Evolutionary conservation across 108 stramenopile species (phyloP).

Genomic region (Phaeodactylum tricornutum): DNA sequence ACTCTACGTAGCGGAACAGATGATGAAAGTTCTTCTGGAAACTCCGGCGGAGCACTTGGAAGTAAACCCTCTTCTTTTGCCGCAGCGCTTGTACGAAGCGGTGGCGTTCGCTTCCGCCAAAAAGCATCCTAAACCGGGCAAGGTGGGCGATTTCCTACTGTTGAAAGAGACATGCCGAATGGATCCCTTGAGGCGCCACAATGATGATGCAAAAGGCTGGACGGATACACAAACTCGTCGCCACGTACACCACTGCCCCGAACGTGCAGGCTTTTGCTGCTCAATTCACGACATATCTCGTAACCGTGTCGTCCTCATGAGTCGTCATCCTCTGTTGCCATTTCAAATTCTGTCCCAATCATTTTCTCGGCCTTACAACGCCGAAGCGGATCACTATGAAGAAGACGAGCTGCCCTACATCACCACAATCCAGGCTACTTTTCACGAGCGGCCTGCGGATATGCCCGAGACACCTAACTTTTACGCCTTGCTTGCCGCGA

Average conservation of each 20-base stretch:
- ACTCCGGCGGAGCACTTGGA: neutral
- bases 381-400: conserved; percentile 17
- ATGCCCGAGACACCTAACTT: conserved; percentile 29
- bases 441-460: conserved; percentile 24
- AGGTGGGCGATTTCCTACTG: no score
- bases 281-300: conserved; percentile 27
- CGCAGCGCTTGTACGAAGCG: neutral
- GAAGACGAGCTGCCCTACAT: conserved; percentile 53
- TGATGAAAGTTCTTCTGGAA: conserved; percentile 5
- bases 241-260: conserved; percentile 22
- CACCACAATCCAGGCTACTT: conserved; percentile 44
- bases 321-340: conserved; percentile 47
- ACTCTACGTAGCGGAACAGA: conserved; percentile 1
- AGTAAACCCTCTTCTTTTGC: neutral
- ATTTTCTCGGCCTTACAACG: conserved; percentile 38
- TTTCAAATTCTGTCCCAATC: conserved; percentile 47
- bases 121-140: no score
- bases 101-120: no score
- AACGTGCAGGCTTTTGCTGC: conserved; percentile 59
- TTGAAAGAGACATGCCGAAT: no score
- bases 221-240: no score
- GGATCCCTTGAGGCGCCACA: no score
- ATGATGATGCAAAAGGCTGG: no score
- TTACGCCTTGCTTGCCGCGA: conserved; percentile 11
- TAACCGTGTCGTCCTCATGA: conserved; percentile 31